A percentile compares a stretch with the other conserved stretches of the same genome.
Conservation (phyloP, 2,329 filamentous ascomycete genomes). For the Xylaria sp. region DNA sequence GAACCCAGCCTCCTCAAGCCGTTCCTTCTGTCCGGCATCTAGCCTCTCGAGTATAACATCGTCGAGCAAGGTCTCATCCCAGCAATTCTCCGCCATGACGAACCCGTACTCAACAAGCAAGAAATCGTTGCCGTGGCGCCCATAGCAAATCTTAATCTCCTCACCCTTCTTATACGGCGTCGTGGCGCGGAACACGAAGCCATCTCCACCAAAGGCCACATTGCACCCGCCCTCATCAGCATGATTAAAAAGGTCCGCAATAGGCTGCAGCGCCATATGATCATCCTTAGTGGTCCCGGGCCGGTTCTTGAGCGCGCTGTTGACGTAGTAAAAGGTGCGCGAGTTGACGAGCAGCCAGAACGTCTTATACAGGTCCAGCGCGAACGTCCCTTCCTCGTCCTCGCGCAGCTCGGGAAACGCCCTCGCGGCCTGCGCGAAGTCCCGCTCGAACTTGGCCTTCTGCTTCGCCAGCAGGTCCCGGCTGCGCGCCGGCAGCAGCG, state of each 20-base stretch:
- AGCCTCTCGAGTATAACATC: constrained; percentile 58
- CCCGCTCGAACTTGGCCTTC: constrained; percentile 60
- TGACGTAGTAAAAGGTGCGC: constrained; percentile 69
- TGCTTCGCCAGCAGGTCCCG: constrained; percentile 65
- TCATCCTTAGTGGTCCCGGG: constrained; percentile 57
- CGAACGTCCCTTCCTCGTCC: not conserved
- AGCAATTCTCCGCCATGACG: constrained; percentile 58
- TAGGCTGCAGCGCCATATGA: constrained; percentile 75
- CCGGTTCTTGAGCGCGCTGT: constrained; percentile 56
- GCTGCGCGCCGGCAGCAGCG: constrained; percentile 59
- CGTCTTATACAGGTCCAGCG: constrained; percentile 56
- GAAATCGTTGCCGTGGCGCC: constrained; percentile 77
- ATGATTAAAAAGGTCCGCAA: constrained; percentile 78
- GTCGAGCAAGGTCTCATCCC: constrained; percentile 63
- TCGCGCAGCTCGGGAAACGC: constrained; percentile 53
- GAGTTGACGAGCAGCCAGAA: constrained; percentile 71
- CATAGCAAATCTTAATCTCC: constrained; percentile 77
- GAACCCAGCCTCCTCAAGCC: constrained; percentile 60
- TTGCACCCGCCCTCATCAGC: constrained; percentile 61
- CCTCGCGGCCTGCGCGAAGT: constrained; percentile 58
- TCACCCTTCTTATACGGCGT: constrained; percentile 65
- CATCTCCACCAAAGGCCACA: constrained; percentile 60
- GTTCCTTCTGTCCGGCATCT: constrained; percentile 49
- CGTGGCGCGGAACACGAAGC: constrained; percentile 66
- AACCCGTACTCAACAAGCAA: constrained; percentile 75